Evolutionary conservation across 2,329 filamentous ascomycete species (phyloP).

Genomic region (Zasmidium citrigriseum): DNA sequence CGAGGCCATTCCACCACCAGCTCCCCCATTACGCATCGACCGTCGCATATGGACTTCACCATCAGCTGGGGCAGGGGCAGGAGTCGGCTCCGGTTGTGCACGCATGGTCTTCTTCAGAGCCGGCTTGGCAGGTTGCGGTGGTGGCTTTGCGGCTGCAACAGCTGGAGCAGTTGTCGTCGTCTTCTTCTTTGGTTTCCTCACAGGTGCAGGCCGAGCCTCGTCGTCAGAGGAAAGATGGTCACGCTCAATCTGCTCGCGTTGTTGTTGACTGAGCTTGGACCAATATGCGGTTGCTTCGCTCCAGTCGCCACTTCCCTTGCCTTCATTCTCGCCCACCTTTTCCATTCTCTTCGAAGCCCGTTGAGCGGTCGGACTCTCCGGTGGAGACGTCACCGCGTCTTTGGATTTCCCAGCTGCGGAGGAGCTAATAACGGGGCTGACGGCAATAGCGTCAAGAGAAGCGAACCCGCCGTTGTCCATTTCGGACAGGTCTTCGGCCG

Average conservation of each 20-base stretch:
- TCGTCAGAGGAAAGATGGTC: conserved; percentile 45
- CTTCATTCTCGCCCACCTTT: neutral
- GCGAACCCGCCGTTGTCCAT: conserved; percentile 67
- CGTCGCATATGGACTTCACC: conserved; percentile 37
- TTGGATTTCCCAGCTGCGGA: conserved; percentile 7
- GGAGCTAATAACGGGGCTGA: conserved; percentile 51
- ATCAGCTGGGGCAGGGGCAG: conserved; percentile 14
- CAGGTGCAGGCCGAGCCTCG: conserved; percentile 23
- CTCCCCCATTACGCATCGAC: conserved; percentile 39
- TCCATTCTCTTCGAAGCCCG: conserved; percentile 14
- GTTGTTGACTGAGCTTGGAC: conserved; percentile 64
- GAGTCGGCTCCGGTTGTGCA: conserved; percentile 26
- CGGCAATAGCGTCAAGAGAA: conserved; percentile 72
- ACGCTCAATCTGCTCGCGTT: conserved; percentile 62
- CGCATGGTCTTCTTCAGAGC: conserved; percentile 44
- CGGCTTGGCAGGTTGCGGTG: conserved; percentile 40
- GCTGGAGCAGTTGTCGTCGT: conserved; percentile 35
- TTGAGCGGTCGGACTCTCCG: conserved; percentile 29
- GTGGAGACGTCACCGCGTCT: conserved; percentile 13
- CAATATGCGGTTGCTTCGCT: conserved; percentile 69
- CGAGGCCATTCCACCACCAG: conserved; percentile 27
- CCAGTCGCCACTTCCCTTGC: conserved; percentile 55
- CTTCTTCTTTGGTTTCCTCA: conserved; percentile 43
- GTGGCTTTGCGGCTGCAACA: conserved; percentile 14
- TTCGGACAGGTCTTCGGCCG: conserved; percentile 71